A percentile compares a stretch with the other conserved stretches of the same genome.
Evolutionary conservation across 176 grass and related monocot species (phyloP).

Genomic region (Dendrocalamus sinicus): DNA sequence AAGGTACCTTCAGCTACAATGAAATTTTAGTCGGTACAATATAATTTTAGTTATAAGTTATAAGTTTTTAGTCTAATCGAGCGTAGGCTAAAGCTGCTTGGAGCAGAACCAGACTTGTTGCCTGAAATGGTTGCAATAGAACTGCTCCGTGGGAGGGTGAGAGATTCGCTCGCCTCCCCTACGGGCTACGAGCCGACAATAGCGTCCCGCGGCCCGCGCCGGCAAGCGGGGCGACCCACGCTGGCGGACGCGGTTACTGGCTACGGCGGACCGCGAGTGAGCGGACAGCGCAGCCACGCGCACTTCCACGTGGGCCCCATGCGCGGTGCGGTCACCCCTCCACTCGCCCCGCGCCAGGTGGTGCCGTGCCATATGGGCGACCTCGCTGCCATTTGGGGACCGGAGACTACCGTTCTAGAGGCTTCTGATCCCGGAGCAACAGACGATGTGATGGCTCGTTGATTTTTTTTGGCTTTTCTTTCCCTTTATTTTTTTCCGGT

Average conservation of each 20-base stretch:
- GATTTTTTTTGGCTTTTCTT: not conserved
- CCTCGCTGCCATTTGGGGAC: not conserved
- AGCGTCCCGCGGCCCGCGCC: no score
- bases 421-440: conserved; percentile 55
- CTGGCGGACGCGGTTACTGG: not conserved
- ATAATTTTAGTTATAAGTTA: no score
- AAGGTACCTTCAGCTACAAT: no score
- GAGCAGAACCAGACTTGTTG: no score
- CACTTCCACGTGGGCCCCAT: not conserved
- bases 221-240: not conserved
- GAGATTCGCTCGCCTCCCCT: no score
- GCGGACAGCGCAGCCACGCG: not conserved
- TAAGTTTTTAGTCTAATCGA: no score
- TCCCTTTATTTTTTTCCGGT: not conserved
- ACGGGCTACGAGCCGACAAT: no score
- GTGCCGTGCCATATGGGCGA: not conserved
- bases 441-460: conserved; percentile 30
- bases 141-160: no score
- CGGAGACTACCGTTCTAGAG: conserved; percentile 50
- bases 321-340: not conserved
- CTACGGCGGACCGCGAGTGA: conserved; percentile 30
- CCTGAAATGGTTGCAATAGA: no score
- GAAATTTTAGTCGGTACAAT: no score
- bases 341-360: conserved; percentile 28
- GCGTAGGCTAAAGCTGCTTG: no score